A percentile compares a stretch with the other conserved stretches of the same genome.
Conservation (phyloP, 495 filamentous ascomycete genomes). For the Collariella sp. region DNA sequence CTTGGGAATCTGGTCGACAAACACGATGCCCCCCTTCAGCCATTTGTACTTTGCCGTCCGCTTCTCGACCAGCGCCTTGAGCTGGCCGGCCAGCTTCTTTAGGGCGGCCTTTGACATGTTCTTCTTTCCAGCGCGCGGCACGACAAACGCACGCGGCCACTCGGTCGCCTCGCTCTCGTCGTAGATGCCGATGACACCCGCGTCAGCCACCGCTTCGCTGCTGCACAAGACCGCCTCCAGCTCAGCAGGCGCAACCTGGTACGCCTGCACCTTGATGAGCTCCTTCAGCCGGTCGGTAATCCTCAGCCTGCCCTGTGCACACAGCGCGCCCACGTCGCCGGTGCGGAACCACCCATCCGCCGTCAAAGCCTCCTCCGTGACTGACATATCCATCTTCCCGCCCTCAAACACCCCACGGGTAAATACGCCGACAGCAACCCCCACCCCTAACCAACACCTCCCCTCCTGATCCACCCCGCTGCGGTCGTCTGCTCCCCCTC, state of each 20-base stretch:
- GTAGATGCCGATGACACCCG: slow-evolving; percentile 58
- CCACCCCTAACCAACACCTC: slow-evolving; percentile 53
- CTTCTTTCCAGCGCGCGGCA: slow-evolving; percentile 32
- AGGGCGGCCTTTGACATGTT: slow-evolving; percentile 49
- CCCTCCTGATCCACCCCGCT: slow-evolving; percentile 44
- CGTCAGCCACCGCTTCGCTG: slow-evolving; percentile 49
- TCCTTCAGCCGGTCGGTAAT: slow-evolving; percentile 75
- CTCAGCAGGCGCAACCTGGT: slow-evolving; percentile 62
- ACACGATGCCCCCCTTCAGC: slow-evolving; percentile 55
- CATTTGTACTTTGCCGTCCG: slow-evolving; percentile 59
- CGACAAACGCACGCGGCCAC: slow-evolving; percentile 26
- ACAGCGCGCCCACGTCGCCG: slow-evolving; percentile 56
- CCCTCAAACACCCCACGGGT: slow-evolving; percentile 21
- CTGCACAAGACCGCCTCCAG: slow-evolving; percentile 55
- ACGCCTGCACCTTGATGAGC: slow-evolving; percentile 69
- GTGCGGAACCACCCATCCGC: slow-evolving; percentile 55
- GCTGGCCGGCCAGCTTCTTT: slow-evolving; percentile 33
- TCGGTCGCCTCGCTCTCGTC: slow-evolving; percentile 47
- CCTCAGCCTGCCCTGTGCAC: slow-evolving; percentile 50
- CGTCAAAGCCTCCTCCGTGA: slow-evolving; percentile 53
- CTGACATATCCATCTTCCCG: slow-evolving; percentile 27
- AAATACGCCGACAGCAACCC: slow-evolving; percentile 51
- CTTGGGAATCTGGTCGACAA: slow-evolving; percentile 57
- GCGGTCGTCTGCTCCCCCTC: slow-evolving; percentile 31
- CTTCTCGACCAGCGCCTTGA: slow-evolving; percentile 45